phyloP scores from a whole-genome alignment of 2,329 filamentous ascomycete species.

The Eutypella sp. region DNA sequence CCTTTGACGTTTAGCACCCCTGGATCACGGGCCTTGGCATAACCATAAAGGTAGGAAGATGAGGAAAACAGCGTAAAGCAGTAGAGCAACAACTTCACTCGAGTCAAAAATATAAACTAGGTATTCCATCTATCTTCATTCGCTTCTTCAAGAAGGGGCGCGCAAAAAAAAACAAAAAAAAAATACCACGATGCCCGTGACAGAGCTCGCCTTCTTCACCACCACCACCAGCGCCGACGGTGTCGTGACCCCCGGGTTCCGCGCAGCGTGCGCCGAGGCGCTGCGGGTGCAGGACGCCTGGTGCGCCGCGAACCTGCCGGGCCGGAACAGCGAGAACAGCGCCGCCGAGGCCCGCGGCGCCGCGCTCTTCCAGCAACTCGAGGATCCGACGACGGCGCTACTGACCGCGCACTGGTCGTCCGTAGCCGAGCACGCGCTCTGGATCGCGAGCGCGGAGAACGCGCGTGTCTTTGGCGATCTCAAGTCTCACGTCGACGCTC shows the following conservation, averaged over 20 bases:
- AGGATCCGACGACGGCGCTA: conserved; percentile 33
- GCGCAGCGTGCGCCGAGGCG: conserved; percentile 25
- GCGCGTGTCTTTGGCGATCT: conserved; percentile 29
- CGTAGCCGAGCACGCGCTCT: conserved; percentile 34
- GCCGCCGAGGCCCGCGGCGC: conserved; percentile 30
- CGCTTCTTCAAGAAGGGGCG: too few relatives aligned
- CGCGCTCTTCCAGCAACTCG: conserved; percentile 29
- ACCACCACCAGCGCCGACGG: conserved; percentile 15
- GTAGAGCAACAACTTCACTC: too few relatives aligned
- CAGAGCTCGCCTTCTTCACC: conserved; percentile 23
- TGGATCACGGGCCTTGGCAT: too few relatives aligned
- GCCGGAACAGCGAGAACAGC: conserved; percentile 27
- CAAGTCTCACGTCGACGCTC: conserved; percentile 26
- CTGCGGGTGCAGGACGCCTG: conserved; percentile 36
- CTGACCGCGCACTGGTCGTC: conserved; percentile 42
- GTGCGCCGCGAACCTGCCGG: conserved; percentile 30
- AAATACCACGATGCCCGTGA: conserved; percentile 17
- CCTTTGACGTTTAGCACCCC: too few relatives aligned
- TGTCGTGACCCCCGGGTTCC: conserved; percentile 27
- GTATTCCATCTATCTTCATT: too few relatives aligned
- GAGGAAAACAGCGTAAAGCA: too few relatives aligned
- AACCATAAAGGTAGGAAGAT: too few relatives aligned
- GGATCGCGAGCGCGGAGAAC: conserved; percentile 40
- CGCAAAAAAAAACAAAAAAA: too few relatives aligned
- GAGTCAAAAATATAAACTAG: too few relatives aligned